These are phyloP conservation scores for Aspergillus aculeatinus DNA, from an alignment of 2,329 filamentous ascomycete genomes.

Conservation along the genomic window DNA sequence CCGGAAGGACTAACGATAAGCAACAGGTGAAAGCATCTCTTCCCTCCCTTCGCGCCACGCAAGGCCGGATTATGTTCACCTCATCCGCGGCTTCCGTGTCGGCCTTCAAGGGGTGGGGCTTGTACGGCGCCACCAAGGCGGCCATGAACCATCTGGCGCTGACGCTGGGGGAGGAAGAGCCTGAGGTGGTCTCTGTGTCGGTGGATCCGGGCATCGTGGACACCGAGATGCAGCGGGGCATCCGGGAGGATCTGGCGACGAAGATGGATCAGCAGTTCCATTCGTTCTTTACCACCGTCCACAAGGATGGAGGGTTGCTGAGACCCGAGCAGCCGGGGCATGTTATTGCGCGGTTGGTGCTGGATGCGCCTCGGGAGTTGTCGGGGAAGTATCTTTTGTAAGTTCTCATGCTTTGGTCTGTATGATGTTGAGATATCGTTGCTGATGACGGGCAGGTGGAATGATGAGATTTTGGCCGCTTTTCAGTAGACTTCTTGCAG, in stretches of 20 bases:
- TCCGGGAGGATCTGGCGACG: slow-evolving; percentile 69
- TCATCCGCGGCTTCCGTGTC: slow-evolving; percentile 35
- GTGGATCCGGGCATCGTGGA: slow-evolving; percentile 35
- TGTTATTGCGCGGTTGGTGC: slow-evolving; percentile 77
- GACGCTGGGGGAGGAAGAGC: slow-evolving; percentile 32
- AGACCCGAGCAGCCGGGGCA: slow-evolving; percentile 79
- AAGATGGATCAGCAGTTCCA: slow-evolving; percentile 59
- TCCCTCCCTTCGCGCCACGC: slow-evolving; percentile 31
- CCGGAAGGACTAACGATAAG: neutral
- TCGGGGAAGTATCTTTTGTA: slow-evolving; percentile 69
- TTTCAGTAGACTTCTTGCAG: too few relatives aligned
- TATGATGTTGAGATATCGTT: too few relatives aligned
- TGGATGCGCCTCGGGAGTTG: slow-evolving; percentile 64
- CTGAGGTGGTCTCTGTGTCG: slow-evolving; percentile 28
- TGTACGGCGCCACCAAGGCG: slow-evolving; percentile 39
- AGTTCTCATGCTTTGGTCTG: slow-evolving; percentile 9
- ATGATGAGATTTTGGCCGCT: too few relatives aligned
- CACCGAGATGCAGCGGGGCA: slow-evolving; percentile 50
- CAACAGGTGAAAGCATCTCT: slow-evolving; percentile 33
- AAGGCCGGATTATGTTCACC: slow-evolving; percentile 38
- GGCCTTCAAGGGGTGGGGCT: slow-evolving; percentile 35
- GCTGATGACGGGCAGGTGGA: too few relatives aligned
- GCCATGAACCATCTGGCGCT: slow-evolving; percentile 36
- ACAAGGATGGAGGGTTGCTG: slow-evolving; percentile 69
- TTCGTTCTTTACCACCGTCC: slow-evolving; percentile 66